Conservation (phyloP, 768 basidiomycete genomes). For the Suillus plorans region DNA sequence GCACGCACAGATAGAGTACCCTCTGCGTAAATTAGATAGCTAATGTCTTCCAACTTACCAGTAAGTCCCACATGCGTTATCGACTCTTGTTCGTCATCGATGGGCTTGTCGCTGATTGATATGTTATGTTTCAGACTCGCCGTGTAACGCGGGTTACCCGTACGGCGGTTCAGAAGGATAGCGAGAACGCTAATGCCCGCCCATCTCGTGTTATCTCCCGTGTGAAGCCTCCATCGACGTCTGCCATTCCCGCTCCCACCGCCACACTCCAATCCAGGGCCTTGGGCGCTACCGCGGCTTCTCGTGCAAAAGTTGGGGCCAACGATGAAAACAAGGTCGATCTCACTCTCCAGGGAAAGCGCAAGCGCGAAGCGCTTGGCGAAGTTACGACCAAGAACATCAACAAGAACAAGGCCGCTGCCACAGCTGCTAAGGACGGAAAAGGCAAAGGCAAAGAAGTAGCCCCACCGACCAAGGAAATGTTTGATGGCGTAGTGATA, state of each 20-base stretch:
- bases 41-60: slow-evolving; percentile 46
- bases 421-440: slow-evolving; percentile 34
- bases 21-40: slow-evolving; percentile 5
- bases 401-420: slow-evolving; percentile 35
- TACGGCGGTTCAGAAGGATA: slow-evolving; percentile 53
- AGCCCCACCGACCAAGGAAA: slow-evolving; percentile 40
- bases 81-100: background rate
- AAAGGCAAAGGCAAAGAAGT: slow-evolving; percentile 60
- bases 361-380: slow-evolving; percentile 73
- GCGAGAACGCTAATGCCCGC: slow-evolving; percentile 70
- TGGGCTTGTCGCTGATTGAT: background rate
- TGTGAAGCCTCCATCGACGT: slow-evolving; percentile 53
- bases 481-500: slow-evolving; percentile 63
- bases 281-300: slow-evolving; percentile 40
- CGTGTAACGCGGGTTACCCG: slow-evolving; percentile 61
- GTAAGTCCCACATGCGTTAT: slow-evolving; percentile 28
- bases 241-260: slow-evolving; percentile 27
- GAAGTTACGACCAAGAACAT: slow-evolving; percentile 67
- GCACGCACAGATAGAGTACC: slow-evolving; percentile 10
- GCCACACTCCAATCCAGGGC: slow-evolving; percentile 40
- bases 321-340: slow-evolving; percentile 45
- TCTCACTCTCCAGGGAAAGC: slow-evolving; percentile 53
- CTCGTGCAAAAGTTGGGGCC: slow-evolving; percentile 28
- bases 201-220: slow-evolving; percentile 59
- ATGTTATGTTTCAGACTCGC: slow-evolving; percentile 48